These are phyloP conservation scores for Cyclotella atomus DNA, from an alignment of 108 stramenopile genomes.

Conservation along the genomic window DNA sequence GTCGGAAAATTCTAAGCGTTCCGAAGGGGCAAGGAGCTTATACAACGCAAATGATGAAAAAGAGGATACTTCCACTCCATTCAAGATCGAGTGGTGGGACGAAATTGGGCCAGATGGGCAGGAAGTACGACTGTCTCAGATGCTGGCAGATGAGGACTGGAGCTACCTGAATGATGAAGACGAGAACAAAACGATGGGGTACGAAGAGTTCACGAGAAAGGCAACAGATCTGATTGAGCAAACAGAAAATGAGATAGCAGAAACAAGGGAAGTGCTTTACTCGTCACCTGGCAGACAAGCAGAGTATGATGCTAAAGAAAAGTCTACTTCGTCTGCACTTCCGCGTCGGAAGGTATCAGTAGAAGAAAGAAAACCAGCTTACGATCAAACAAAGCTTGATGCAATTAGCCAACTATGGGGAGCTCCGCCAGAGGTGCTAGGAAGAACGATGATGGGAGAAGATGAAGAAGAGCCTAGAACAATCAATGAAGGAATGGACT, in stretches of 20 bases:
- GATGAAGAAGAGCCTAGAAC: conserved; percentile 18
- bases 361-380: conserved; percentile 31
- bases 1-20: background rate
- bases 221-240: conserved; percentile 51
- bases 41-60: conserved; percentile 14
- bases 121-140: conserved; percentile 56
- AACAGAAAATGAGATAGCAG: conserved; percentile 51
- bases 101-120: conserved; percentile 64
- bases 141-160: conserved; percentile 67
- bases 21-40: background rate
- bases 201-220: conserved; percentile 52
- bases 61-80: conserved; percentile 15
- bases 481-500: conserved; percentile 50
- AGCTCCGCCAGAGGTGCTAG: conserved; percentile 48
- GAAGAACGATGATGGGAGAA: conserved; percentile 15
- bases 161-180: conserved; percentile 27
- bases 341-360: background rate
- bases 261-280: conserved; percentile 58
- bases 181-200: conserved; percentile 27
- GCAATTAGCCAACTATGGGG: conserved; percentile 68
- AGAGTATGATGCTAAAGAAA: conserved; percentile 38
- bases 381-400: conserved; percentile 65
- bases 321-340: background rate
- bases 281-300: conserved; percentile 50
- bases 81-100: conserved; percentile 58